Evolutionary conservation across 179 eudicot genomes (phyloP), one percentile per base, ranked within the genome.

Genomic region (Gypsophila paniculata): DNA sequence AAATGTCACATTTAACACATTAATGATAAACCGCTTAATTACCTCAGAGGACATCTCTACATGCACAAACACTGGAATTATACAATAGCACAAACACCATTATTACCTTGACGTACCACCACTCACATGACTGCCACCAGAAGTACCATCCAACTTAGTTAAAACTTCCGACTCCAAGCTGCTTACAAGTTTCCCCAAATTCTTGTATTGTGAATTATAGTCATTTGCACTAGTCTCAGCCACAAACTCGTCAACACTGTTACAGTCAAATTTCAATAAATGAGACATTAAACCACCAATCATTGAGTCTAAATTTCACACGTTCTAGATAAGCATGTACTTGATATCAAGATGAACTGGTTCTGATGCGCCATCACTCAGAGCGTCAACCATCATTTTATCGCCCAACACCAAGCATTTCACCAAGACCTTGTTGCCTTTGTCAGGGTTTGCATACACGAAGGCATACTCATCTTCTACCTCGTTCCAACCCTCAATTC

Each of bases 391-490:
- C 39, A 90, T 79, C 80, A 95, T 57, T 61, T 85, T 84, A 71
- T 90, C 89, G 55, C 88, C 89, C 90, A 95, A 82, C 11, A 68
- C 86, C 58, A 95, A 79, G 61, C 93, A 92, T 82, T 92, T 92
- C 6, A 92, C 86, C 62, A 95, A 51, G 6, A 95, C 87, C 70
- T 92, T 82, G 48, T 91, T 84, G 36, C 72, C 84, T 77, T 83
- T 82, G 19, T 83, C 81, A 8, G 97, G 91, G 22, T 82, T 81
- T 6, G 85, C 77, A 74, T 95, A 95, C 0, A 95, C 75, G 61
- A 95, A 95, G 0, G 88, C 99, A 55, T 95, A 95, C 21, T 82
- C 85, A 6, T 85, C 96, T 5, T 85, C 89, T 19, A 82, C 70
- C 26, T 83, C 87, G 60, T 92, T 89, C 99, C 99, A 95, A 10